A percentile compares a stretch with the other conserved stretches of the same genome.
phyloP scores from a whole-genome alignment of 768 basidiomycete genomes.

The Lentinula sp. region DNA sequence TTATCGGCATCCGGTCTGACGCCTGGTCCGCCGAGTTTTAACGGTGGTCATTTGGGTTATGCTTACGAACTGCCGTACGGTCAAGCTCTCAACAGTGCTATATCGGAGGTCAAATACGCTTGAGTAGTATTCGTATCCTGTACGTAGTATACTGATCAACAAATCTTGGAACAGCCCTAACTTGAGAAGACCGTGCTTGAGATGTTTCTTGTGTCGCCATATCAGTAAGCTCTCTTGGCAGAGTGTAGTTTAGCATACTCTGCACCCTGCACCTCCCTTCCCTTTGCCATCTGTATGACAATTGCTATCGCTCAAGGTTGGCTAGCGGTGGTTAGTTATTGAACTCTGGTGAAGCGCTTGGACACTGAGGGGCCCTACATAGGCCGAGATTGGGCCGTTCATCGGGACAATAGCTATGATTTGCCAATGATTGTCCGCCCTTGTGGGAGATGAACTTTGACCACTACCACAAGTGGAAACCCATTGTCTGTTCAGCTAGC shows the following conservation, averaged over 20 bases:
- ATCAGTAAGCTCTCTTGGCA: no score
- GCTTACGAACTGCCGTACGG: slow-evolving; percentile 3
- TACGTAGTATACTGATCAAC: background rate
- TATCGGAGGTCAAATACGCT: background rate
- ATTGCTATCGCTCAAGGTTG: no score
- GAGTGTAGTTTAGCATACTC: no score
- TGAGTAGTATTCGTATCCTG: background rate
- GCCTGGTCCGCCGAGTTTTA: slow-evolving; percentile 4
- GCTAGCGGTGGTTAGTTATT: no score
- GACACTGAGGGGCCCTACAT: background rate
- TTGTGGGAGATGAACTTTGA: background rate
- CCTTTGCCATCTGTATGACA: no score
- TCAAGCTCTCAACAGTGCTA: background rate
- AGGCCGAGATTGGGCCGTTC: background rate
- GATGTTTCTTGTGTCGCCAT: background rate
- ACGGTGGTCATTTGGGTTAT: background rate
- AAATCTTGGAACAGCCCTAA: background rate
- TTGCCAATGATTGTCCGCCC: background rate
- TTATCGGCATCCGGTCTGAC: background rate
- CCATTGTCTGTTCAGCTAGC: background rate
- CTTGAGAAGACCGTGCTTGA: background rate
- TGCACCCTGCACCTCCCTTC: no score
- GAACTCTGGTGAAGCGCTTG: no score
- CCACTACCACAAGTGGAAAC: background rate
- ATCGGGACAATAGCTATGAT: background rate